Percentiles rank a stretch among this genome's conserved stretches.
These are phyloP conservation scores for Cystobasidium slooffiae DNA, from an alignment of 1,284 basidiomycete genomes.

Conservation along the genomic window DNA sequence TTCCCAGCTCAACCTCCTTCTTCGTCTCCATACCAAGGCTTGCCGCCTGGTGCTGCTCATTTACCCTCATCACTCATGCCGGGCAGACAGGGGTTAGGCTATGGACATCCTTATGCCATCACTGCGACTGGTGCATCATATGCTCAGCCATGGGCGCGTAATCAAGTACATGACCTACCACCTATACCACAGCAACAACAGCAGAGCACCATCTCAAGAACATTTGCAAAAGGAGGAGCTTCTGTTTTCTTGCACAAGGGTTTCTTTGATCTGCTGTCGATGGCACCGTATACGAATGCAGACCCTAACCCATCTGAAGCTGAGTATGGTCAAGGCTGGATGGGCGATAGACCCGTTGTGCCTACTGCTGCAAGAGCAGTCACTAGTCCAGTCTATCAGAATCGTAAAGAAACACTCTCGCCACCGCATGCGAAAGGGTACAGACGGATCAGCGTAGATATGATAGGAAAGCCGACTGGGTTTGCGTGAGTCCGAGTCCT, in stretches of 20 bases:
- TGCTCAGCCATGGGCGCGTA: not conserved
- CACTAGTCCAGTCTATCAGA: constrained; percentile 27
- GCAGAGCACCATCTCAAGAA: constrained; percentile 24
- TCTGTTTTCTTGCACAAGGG: constrained; percentile 74
- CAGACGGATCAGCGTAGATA: constrained; percentile 48
- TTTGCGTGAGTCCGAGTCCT: constrained; percentile 70
- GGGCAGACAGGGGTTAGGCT: constrained; percentile 4
- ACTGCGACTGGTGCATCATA: not conserved
- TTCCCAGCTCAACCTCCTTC: constrained; percentile 25
- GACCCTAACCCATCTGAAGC: constrained; percentile 24
- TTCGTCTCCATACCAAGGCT: not conserved
- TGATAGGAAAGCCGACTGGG: constrained; percentile 79
- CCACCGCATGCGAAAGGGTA: constrained; percentile 29
- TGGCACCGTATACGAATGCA: constrained; percentile 64
- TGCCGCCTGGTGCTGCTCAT: constrained; percentile 32
- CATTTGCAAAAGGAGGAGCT: constrained; percentile 40
- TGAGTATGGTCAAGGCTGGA: constrained; percentile 33
- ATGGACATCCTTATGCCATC: not conserved
- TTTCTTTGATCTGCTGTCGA: constrained; percentile 77
- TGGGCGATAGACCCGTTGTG: constrained; percentile 41
- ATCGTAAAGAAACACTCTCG: not conserved
- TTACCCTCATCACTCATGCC: not conserved
- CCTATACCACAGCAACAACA: not conserved
- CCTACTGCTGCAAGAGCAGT: constrained; percentile 16
- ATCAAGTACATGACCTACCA: not conserved